Evolutionary conservation across 2,329 filamentous ascomycete species (phyloP).

Genomic region (Cadophora malorum): DNA sequence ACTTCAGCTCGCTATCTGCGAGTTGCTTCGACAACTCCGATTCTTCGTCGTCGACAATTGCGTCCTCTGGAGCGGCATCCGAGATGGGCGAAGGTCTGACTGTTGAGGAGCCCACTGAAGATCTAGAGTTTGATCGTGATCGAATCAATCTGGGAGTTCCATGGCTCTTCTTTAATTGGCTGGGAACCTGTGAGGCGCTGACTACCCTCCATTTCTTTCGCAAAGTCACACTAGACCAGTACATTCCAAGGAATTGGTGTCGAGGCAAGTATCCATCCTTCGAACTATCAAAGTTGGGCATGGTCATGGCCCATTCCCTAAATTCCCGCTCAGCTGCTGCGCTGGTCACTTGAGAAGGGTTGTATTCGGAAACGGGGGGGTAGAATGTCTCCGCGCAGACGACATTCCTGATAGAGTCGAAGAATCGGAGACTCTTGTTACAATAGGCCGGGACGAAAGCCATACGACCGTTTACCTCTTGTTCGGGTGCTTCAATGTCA

Average conservation of each 20-base stretch:
- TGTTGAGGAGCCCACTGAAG: conserved; percentile 18
- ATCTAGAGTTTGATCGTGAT: conserved; percentile 28
- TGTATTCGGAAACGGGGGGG: conserved; percentile 12
- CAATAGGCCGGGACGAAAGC: conserved; percentile 29
- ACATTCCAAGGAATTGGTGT: conserved; percentile 65
- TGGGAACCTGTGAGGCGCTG: conserved; percentile 49
- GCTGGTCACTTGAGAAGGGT: conserved; percentile 14
- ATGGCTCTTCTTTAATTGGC: conserved; percentile 33
- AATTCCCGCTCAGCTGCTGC: conserved; percentile 54
- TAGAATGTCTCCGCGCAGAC: conserved; percentile 36
- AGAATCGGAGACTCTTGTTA: conserved; percentile 36
- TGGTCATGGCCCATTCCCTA: conserved; percentile 69
- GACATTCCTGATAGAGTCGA: conserved; percentile 33
- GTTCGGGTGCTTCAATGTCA: conserved; percentile 31
- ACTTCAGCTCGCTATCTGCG: conserved; percentile 73
- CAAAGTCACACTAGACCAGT: conserved; percentile 72
- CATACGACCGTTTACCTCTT: conserved; percentile 25
- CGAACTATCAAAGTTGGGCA: conserved; percentile 56
- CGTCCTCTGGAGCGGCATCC: conserved; percentile 9
- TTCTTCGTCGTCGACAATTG: conserved; percentile 23
- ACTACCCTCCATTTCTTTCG: conserved; percentile 44
- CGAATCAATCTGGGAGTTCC: conserved; percentile 26
- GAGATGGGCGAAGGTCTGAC: neutral
- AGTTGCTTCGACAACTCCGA: conserved; percentile 30
- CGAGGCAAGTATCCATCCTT: conserved; percentile 58